Percentiles rank a stretch among this genome's conserved stretches.
phyloP scores from a whole-genome alignment of 352 stramenopile species.

The Phytophthora cactorum region DNA sequence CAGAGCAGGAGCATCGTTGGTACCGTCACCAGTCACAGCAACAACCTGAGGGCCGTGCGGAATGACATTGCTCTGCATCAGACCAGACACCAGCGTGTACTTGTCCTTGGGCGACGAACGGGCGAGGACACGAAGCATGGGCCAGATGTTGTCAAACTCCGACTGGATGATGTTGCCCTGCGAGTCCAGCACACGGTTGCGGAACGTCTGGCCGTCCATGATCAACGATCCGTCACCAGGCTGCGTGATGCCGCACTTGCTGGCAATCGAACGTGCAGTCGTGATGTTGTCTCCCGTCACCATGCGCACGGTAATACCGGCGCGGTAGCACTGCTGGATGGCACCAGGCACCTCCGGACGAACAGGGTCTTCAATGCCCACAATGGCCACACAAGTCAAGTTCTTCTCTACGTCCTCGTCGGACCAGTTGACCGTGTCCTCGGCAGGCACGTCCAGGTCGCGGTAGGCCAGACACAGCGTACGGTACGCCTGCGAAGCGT shows the following conservation, averaged over 20 bases:
- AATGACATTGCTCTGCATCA: constrained; percentile 64
- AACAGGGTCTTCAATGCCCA: constrained; percentile 61
- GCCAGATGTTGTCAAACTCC: constrained; percentile 77
- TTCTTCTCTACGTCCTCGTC: constrained; percentile 75
- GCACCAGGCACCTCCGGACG: constrained; percentile 51
- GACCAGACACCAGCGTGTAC: constrained; percentile 65
- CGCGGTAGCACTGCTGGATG: constrained; percentile 50
- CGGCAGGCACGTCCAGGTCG: constrained; percentile 53
- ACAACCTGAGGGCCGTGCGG: constrained; percentile 88
- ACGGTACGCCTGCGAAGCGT: constrained; percentile 72
- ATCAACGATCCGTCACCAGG: constrained; percentile 55
- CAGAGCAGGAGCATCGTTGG: constrained; percentile 95
- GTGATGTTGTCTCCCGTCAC: constrained; percentile 67
- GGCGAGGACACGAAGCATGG: constrained; percentile 68
- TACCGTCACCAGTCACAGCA: constrained; percentile 96
- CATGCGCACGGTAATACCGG: constrained; percentile 65
- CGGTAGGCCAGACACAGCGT: constrained; percentile 86
- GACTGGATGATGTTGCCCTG: constrained; percentile 65
- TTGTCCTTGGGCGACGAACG: constrained; percentile 73
- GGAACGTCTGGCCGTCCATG: constrained; percentile 68
- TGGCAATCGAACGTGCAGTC: constrained; percentile 56
- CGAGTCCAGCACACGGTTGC: constrained; percentile 51
- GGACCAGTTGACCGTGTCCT: constrained; percentile 38
- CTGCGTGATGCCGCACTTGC: constrained; percentile 59
- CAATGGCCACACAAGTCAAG: constrained; percentile 55